phyloP scores from a whole-genome alignment of 2,329 filamentous ascomycete species.

The Fusarium camptoceras region DNA sequence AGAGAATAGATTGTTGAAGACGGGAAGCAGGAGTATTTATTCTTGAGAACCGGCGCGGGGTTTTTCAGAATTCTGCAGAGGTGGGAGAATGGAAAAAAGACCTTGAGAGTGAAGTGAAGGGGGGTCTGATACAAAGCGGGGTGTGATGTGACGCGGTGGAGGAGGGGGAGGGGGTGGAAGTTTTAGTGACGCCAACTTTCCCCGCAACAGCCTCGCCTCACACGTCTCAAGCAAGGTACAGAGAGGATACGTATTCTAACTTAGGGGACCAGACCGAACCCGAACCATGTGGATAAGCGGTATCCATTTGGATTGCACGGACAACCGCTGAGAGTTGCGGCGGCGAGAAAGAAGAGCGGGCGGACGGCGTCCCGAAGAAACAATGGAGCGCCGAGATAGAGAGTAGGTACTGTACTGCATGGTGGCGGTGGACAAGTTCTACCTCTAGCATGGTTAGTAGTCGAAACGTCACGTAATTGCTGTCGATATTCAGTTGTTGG shows the following conservation, averaged over 20 bases:
- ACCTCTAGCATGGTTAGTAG: slow-evolving; percentile 25
- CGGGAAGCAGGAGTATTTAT: slow-evolving; percentile 46
- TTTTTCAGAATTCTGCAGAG: slow-evolving; percentile 17
- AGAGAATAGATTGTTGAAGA: slow-evolving; percentile 28
- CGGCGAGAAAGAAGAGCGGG: slow-evolving; percentile 10
- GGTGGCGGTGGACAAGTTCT: slow-evolving; percentile 27
- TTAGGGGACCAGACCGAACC: slow-evolving; percentile 4
- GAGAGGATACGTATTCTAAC: slow-evolving; percentile 9
- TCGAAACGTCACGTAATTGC: slow-evolving; percentile 36
- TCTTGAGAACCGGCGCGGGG: slow-evolving; percentile 43
- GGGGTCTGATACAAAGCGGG: slow-evolving; percentile 7
- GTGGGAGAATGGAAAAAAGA: slow-evolving; percentile 30
- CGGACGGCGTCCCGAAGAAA: slow-evolving; percentile 13
- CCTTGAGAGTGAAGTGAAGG: slow-evolving; percentile 13
- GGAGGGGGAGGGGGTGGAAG: slow-evolving; percentile 21
- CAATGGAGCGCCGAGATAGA: slow-evolving; percentile 30
- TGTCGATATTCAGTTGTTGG: slow-evolving; percentile 3
- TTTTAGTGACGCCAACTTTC: slow-evolving; percentile 43
- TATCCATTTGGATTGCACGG: slow-evolving; percentile 17
- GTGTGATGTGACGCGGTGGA: slow-evolving; percentile 27
- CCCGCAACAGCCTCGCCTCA: slow-evolving; percentile 46
- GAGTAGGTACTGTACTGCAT: slow-evolving; percentile 30
- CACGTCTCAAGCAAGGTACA: slow-evolving; percentile 20
- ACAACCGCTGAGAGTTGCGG: slow-evolving; percentile 12
- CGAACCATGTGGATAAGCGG: not conserved